phyloP scores from a whole-genome alignment of 768 basidiomycete species.

The Trametes elegans region DNA sequence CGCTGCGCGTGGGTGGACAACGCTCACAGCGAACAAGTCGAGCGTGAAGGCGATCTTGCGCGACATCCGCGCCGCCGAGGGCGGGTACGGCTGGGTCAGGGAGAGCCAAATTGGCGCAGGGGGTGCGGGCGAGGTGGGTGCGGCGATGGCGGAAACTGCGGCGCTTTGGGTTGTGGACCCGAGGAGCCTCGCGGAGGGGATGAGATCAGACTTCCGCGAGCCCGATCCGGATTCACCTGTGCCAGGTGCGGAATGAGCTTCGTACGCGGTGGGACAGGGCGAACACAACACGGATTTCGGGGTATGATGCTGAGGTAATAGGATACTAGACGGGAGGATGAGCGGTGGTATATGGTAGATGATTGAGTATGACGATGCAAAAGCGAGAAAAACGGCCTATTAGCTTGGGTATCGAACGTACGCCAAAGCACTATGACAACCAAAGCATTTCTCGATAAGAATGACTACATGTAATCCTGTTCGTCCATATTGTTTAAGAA shows the following conservation, averaged over 20 bases:
- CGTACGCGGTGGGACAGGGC: too few relatives aligned
- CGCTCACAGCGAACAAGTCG: slow-evolving; percentile 81
- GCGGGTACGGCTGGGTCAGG: slow-evolving; percentile 28
- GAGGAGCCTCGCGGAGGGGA: slow-evolving; percentile 70
- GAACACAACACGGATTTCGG: too few relatives aligned
- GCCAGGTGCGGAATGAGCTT: too few relatives aligned
- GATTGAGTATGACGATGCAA: too few relatives aligned
- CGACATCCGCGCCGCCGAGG: slow-evolving; percentile 50
- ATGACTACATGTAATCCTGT: slow-evolving; percentile 11
- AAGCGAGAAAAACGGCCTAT: too few relatives aligned
- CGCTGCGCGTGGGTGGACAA: slow-evolving; percentile 71
- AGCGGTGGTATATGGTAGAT: too few relatives aligned
- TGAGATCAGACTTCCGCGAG: slow-evolving; percentile 34
- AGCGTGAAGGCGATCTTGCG: slow-evolving; percentile 75
- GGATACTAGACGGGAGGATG: too few relatives aligned
- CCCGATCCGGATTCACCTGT: background rate
- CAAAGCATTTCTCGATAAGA: too few relatives aligned
- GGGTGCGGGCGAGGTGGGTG: slow-evolving; percentile 3
- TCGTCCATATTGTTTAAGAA: slow-evolving; percentile 34
- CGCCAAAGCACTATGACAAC: too few relatives aligned
- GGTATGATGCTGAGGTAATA: too few relatives aligned
- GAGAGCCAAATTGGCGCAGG: slow-evolving; percentile 19
- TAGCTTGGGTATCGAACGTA: too few relatives aligned
- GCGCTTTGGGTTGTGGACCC: slow-evolving; percentile 79
- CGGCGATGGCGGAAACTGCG: slow-evolving; percentile 29